These are phyloP conservation scores for Tilletia setariae DNA, from an alignment of 1,284 basidiomycete species.

Conservation along the genomic window DNA sequence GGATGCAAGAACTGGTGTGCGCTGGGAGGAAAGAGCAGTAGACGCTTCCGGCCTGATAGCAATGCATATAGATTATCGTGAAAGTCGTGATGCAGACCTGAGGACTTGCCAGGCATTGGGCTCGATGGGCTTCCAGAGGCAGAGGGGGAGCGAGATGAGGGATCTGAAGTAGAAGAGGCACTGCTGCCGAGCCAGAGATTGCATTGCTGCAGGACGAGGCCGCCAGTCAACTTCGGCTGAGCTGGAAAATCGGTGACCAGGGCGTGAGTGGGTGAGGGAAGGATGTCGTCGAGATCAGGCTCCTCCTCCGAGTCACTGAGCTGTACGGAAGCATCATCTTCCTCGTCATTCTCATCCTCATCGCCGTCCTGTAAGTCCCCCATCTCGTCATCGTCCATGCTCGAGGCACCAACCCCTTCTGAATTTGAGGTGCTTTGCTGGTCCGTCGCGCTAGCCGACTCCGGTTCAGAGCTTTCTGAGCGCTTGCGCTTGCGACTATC, in stretches of 20 bases:
- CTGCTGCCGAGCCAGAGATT: slow-evolving; percentile 51
- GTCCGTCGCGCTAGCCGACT: background rate
- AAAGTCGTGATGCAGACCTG: slow-evolving; percentile 52
- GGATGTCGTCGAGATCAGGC: slow-evolving; percentile 32
- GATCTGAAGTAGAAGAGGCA: background rate
- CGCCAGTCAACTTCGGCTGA: slow-evolving; percentile 43
- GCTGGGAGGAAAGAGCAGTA: slow-evolving; percentile 50
- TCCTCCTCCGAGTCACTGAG: background rate
- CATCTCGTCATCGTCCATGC: background rate
- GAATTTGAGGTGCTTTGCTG: too few relatives aligned
- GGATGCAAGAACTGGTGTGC: slow-evolving; percentile 41
- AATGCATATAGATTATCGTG: slow-evolving; percentile 54
- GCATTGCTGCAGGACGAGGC: slow-evolving; percentile 51
- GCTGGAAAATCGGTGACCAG: slow-evolving; percentile 45
- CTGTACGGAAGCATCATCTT: background rate
- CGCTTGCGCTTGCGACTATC: slow-evolving; percentile 4
- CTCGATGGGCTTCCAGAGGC: background rate
- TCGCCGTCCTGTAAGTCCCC: background rate
- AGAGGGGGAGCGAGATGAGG: background rate
- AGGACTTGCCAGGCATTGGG: slow-evolving; percentile 30
- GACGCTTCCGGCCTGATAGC: slow-evolving; percentile 49
- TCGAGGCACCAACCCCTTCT: background rate
- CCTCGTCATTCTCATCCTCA: slow-evolving; percentile 1
- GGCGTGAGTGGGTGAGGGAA: slow-evolving; percentile 45
- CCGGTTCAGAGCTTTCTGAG: background rate